Percentiles rank a stretch among this genome's conserved stretches.
These are phyloP conservation scores for Globomyces sp. DNA, from an alignment of 371 early-diverging fungal genomes.

Conservation along the genomic window DNA sequence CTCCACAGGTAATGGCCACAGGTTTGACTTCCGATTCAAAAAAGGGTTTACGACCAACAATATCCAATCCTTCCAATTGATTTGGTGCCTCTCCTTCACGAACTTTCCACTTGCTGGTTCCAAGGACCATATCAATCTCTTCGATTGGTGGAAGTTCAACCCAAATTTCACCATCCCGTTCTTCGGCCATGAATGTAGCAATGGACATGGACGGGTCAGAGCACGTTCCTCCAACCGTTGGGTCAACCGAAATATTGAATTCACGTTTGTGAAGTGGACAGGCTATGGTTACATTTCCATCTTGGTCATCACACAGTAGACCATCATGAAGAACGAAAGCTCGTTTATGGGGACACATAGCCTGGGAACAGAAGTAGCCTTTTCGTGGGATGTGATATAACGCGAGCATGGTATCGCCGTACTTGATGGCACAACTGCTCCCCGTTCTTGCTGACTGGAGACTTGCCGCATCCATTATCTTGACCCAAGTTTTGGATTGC, in stretches of 20 bases:
- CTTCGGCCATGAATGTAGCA: conserved; percentile 55
- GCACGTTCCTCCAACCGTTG: conserved; percentile 43
- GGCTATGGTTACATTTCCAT: conserved; percentile 41
- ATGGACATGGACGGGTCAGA: conserved; percentile 49
- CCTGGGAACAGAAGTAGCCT: conserved; percentile 9
- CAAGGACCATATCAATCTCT: conserved; percentile 48
- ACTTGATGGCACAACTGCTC: conserved; percentile 52
- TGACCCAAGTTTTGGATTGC: conserved; percentile 19
- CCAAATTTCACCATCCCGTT: conserved; percentile 47
- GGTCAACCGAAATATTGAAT: conserved; percentile 56
- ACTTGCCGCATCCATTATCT: conserved; percentile 22
- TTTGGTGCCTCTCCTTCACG: conserved; percentile 12
- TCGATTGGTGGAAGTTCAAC: conserved; percentile 49
- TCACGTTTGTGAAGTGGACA: conserved; percentile 73
- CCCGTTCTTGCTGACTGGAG: conserved; percentile 47
- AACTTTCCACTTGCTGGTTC: conserved; percentile 54
- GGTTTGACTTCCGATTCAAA: no score
- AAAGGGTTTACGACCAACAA: conserved; percentile 9
- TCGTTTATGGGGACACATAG: conserved; percentile 70
- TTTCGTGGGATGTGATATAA: conserved; percentile 40
- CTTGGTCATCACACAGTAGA: conserved; percentile 49
- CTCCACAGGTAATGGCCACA: no score
- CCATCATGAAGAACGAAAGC: conserved; percentile 65
- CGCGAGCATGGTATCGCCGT: conserved; percentile 63
- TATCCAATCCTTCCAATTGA: conserved; percentile 2